A percentile compares a stretch with the other conserved stretches of the same genome.
These are phyloP conservation scores for Hypericum androsaemum DNA, from an alignment of 345 rosid genomes.

Conservation along the genomic window DNA sequence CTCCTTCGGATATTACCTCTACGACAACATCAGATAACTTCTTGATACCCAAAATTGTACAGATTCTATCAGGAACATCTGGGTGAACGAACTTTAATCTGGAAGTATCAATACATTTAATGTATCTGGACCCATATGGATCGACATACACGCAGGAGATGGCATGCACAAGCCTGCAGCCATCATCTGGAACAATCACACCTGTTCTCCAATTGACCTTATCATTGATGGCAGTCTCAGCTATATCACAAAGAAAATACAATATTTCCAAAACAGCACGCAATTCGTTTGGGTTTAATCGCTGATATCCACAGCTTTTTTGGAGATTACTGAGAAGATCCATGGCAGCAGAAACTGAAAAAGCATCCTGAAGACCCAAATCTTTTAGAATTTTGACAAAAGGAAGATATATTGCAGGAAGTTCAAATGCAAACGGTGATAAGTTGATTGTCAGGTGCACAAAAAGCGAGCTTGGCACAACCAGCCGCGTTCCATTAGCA, in stretches of 20 bases:
- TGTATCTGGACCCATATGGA: constrained; percentile 65
- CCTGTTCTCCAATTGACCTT: constrained; percentile 36
- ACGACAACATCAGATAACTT: constrained; percentile 79
- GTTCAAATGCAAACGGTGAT: constrained; percentile 92
- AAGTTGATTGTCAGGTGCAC: constrained; percentile 63
- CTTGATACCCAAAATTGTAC: constrained; percentile 53
- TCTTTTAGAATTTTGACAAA: constrained; percentile 70
- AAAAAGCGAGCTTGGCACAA: constrained; percentile 64
- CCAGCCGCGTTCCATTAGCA: constrained; percentile 91
- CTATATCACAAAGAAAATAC: constrained; percentile 51
- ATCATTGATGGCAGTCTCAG: constrained; percentile 24
- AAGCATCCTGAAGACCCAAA: constrained; percentile 72
- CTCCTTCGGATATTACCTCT: constrained; percentile 42
- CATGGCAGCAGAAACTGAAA: constrained; percentile 66
- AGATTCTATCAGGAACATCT: constrained; percentile 62
- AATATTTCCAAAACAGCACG: constrained; percentile 87
- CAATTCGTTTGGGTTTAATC: constrained; percentile 83
- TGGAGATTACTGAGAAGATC: constrained; percentile 60
- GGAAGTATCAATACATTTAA: constrained; percentile 58
- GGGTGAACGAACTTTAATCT: constrained; percentile 82
- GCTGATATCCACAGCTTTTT: constrained; percentile 77
- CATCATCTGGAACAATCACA: constrained; percentile 80
- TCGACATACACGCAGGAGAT: constrained; percentile 65
- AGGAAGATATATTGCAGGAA: constrained; percentile 69
- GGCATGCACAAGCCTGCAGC: constrained; percentile 83